phyloP scores from a whole-genome alignment of 108 stramenopile genomes.

The Pseudonitzschia pungens region DNA sequence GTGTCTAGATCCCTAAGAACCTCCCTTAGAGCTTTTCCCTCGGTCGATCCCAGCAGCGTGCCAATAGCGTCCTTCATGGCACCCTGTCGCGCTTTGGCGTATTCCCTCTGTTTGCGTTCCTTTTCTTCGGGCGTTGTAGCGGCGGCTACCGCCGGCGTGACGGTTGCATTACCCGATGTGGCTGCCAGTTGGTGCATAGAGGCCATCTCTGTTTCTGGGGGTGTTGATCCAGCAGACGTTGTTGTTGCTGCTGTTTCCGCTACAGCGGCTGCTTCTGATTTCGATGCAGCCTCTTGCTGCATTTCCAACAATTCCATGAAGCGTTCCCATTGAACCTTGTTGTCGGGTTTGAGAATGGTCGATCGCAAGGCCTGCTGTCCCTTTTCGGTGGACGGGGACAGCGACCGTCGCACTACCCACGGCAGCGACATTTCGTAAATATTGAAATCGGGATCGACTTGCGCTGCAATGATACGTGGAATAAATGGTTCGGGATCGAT shows the following conservation, averaged over 20 bases:
- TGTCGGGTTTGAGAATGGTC: constrained; percentile 10
- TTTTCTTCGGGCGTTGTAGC: background rate
- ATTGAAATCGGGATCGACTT: constrained; percentile 18
- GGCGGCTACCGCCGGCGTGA: background rate
- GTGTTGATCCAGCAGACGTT: too few species aligned
- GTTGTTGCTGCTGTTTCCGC: background rate
- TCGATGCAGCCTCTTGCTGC: background rate
- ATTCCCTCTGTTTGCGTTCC: constrained; percentile 3
- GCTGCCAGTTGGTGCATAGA: too few species aligned
- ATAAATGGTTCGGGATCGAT: background rate
- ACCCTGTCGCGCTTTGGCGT: background rate
- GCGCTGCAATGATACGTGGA: background rate
- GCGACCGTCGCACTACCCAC: constrained; percentile 25
- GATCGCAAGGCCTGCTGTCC: constrained; percentile 15
- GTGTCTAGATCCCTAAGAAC: constrained; percentile 17
- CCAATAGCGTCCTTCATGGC: constrained; percentile 21
- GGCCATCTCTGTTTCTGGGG: background rate
- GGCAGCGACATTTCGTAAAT: constrained; percentile 27
- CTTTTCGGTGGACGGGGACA: constrained; percentile 20
- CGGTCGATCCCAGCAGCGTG: constrained; percentile 14
- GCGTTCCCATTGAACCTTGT: constrained; percentile 20
- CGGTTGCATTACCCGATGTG: background rate
- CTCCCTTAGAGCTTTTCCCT: constrained; percentile 11
- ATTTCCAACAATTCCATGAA: constrained; percentile 8
- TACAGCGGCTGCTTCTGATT: background rate